phyloP scores from a whole-genome alignment of 306 rosid genomes.

The cucumber (Cucumis sativus) region Cucumber_9930_V3 NC_026658.2:23591001-23591500 shows the following conservation, averaged over 20 bases:
- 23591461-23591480: constrained; percentile 20
- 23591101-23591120: constrained; percentile 35
- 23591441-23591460: constrained; percentile 12
- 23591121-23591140: constrained; percentile 32
- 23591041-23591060: constrained; percentile 31
- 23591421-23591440: neutral
- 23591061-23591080: constrained; percentile 34
- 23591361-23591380: constrained; percentile 8
- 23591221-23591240: constrained; percentile 17
- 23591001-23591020: neutral
- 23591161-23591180: constrained; percentile 10
- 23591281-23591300: constrained; percentile 21
- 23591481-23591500: constrained; percentile 34
- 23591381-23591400: neutral
- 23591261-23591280: constrained; percentile 26
- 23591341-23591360: constrained; percentile 28
- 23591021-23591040: neutral
- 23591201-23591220: constrained; percentile 33
- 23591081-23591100: constrained; percentile 10
- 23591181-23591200: constrained; percentile 36
- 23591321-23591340: constrained; percentile 30
- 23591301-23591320: constrained; percentile 25
- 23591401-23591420: neutral
- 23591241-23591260: constrained; percentile 44
- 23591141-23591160: constrained; percentile 32